Base-by-base conservation (phyloP, 257 asterid species). In the Ilex asprella region DNA sequence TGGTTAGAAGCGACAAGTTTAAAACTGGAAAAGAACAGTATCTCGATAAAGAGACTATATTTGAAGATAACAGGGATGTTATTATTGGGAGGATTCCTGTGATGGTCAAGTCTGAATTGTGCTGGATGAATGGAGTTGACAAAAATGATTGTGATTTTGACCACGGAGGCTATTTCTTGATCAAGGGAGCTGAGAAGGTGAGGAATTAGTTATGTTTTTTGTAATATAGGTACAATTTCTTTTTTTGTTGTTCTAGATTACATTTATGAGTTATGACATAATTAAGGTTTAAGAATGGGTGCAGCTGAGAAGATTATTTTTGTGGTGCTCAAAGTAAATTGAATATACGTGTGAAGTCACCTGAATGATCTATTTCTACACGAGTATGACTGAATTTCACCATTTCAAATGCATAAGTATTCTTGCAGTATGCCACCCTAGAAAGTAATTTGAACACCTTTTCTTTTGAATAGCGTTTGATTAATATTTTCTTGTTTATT, bases 171-270 rank as follows among this genome's bases (percentile, higher is more conserved):
- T 92, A 89, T 70, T 92, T 92, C 59, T 73, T 92, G 13, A 78
- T 92, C 73, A 92, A 92, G 81, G 99, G 99, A 54, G 97, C 97
- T 30, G 97, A 89, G 77, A 92, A 92, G 97, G 99, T 92, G 60
- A 69, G 74, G 51, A 43, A 67, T 60, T 55, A 7, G 11, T 15
- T 53, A 10, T 53, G 5, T 15, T 14, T 53, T 16, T 7, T 35
- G 8, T 35, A 35, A 35, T 35, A 35, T 35, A 7, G 7, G 8
- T 35, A 35, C 41, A 35, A 35, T 35, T 5, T 35, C 41, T 35
- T 35, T 5, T 16, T 41, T 14, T 27, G 50, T 41, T 3, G 10
- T 29, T 16, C 44, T 11, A 27, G 14, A 16, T 43, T 31, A 46
- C 31, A 14, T 16, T 30, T 61, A 29, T 35, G 41, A 35, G 21